These are phyloP conservation scores for Diaporthe capsici DNA, from an alignment of 2,329 filamentous ascomycete genomes.

Conservation along the genomic window DNA sequence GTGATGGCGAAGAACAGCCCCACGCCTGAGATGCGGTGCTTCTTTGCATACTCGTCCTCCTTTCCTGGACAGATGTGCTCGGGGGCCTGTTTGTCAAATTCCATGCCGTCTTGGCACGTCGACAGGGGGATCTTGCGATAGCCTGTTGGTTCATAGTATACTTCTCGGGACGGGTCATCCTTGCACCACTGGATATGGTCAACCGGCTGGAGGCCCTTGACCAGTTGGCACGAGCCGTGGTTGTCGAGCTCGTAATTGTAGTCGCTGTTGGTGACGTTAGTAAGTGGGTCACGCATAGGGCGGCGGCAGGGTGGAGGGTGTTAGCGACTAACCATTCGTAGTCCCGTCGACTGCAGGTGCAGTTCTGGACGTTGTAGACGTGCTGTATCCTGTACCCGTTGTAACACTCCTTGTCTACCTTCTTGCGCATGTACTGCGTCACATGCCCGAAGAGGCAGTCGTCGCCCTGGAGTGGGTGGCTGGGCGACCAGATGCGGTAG, in stretches of 20 bases:
- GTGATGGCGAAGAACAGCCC: slow-evolving; percentile 89
- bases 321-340: slow-evolving; percentile 85
- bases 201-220: slow-evolving; percentile 77
- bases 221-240: slow-evolving; percentile 83
- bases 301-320: neutral
- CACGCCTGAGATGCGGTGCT: slow-evolving; percentile 78
- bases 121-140: slow-evolving; percentile 92
- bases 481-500: slow-evolving; percentile 90
- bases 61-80: slow-evolving; percentile 80
- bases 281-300: neutral
- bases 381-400: slow-evolving; percentile 81
- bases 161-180: slow-evolving; percentile 75
- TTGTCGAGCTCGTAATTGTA: slow-evolving; percentile 91
- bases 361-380: slow-evolving; percentile 82
- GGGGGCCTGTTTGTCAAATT: slow-evolving; percentile 77
- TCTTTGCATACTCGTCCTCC: slow-evolving; percentile 83
- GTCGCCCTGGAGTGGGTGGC: slow-evolving; percentile 82
- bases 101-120: slow-evolving; percentile 83
- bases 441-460: slow-evolving; percentile 95
- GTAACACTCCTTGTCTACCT: slow-evolving; percentile 82
- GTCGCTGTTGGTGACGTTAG: slow-evolving; percentile 70
- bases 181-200: slow-evolving; percentile 66
- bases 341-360: slow-evolving; percentile 85
- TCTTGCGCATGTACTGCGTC: slow-evolving; percentile 92
- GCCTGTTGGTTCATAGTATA: slow-evolving; percentile 88